Base-by-base conservation (phyloP, 306 rosid species). In the Cicer cuneatum region DNA sequence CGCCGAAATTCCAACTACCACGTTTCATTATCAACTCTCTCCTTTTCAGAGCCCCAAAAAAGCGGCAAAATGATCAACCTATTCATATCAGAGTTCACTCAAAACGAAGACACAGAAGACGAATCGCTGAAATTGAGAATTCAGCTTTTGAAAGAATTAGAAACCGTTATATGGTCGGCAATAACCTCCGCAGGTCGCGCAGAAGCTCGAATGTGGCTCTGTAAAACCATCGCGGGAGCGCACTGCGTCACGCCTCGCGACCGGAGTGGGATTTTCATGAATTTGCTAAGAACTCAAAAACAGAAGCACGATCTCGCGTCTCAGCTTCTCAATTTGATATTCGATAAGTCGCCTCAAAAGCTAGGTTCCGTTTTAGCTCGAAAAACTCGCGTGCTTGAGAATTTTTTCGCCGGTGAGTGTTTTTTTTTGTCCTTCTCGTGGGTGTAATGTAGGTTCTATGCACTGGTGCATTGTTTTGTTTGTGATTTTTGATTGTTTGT, bases 141-240 rank as follows among this genome's bases (percentile, higher is more conserved):
- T 11, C 76, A 88, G 48, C 82, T 93, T 14, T 74, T 91, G 79
- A 88, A 77, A 39, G 83, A 87, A 51, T 48, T 94, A 84, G 95
- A 90, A 71, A 87, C 85, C 29, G 77, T 83, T 65, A 72, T 94
- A 21, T 79, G 89, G 90, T 82, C 89, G 1, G 14, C 85, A 15
- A 72, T 88, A 82, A 64, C 65, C 59, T 84, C 89, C 5, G 83
- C 85, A 42, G 87, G 88, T 70, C 93, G 90, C 21, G 79, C 90
- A 4, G 97, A 94, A 78, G 86, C 91, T 66, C 87, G 95, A 37
- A 71, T 89, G 45, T 94, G 98, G 97, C 96, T 94, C 62, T 86
- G 91, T 75, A 88, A 81, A 53, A 75, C 90, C 6, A 80, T 94
- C 35, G 84, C 90, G 4, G 81, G 87, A 33, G 66, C 90, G 72